A percentile compares a stretch with the other conserved stretches of the same genome.
These are phyloP conservation scores for Ploettnerulaceae sp. DNA, from an alignment of 2,329 filamentous ascomycete species.

Conservation along the genomic window DNA sequence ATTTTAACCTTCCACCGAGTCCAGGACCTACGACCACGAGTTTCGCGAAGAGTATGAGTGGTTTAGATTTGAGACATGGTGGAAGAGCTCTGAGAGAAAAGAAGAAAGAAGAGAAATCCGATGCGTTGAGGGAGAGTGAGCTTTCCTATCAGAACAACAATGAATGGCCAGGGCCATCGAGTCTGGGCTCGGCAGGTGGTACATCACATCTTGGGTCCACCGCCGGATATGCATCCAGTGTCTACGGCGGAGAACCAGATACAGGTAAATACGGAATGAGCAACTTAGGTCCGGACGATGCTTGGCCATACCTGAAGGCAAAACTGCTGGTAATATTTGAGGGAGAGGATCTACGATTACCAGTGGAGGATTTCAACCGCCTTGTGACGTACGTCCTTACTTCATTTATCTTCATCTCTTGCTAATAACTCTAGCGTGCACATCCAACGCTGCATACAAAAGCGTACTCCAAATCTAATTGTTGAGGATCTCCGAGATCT, in stretches of 20 bases:
- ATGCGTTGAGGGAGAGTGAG: conserved; percentile 33
- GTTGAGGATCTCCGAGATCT: conserved; percentile 74
- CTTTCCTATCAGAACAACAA: conserved; percentile 31
- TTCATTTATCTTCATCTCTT: neutral
- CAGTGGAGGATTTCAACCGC: conserved; percentile 78
- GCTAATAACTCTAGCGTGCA: conserved; percentile 31
- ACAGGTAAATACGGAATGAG: conserved; percentile 58
- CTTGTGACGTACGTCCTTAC: conserved; percentile 54
- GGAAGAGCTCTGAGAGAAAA: conserved; percentile 75
- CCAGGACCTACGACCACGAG: conserved; percentile 59
- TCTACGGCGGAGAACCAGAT: conserved; percentile 50
- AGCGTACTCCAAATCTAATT: conserved; percentile 63
- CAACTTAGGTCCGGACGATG: conserved; percentile 70
- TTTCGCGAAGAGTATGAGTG: conserved; percentile 80
- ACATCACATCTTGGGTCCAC: conserved; percentile 34
- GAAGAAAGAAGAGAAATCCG: conserved; percentile 62
- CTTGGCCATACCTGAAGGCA: conserved; percentile 75
- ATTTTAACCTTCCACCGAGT: conserved; percentile 69
- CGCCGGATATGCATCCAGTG: conserved; percentile 30
- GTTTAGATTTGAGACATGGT: conserved; percentile 72
- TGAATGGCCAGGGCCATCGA: conserved; percentile 50
- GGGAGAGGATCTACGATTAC: conserved; percentile 72
- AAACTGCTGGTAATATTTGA: conserved; percentile 75
- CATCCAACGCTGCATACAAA: conserved; percentile 73
- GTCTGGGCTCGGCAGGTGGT: conserved; percentile 42